These are phyloP conservation scores for Globisporangium acanthophoron DNA, from an alignment of 352 stramenopile genomes.

Conservation along the genomic window DNA sequence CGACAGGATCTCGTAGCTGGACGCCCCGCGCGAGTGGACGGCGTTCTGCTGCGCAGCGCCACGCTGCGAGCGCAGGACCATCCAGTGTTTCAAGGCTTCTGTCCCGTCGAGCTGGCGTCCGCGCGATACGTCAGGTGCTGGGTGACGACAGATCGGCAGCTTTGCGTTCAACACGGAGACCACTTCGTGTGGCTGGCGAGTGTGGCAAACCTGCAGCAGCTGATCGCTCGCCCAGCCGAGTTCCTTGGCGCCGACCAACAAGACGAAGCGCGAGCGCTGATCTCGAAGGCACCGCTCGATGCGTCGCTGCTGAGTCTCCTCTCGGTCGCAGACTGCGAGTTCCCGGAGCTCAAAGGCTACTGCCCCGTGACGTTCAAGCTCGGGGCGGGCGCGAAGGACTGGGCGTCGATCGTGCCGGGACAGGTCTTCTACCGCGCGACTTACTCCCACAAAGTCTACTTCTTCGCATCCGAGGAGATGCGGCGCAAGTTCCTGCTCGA, in stretches of 20 bases:
- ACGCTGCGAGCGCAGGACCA: slow-evolving; percentile 26
- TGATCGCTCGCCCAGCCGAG: slow-evolving; percentile 20
- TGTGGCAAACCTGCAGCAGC: slow-evolving; percentile 26
- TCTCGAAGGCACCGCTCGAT: slow-evolving; percentile 37
- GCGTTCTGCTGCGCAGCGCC: slow-evolving; percentile 24
- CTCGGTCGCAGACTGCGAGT: slow-evolving; percentile 54
- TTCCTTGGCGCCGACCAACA: slow-evolving; percentile 33
- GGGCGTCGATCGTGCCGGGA: slow-evolving; percentile 44
- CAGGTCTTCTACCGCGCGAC: slow-evolving; percentile 56
- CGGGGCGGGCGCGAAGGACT: slow-evolving; percentile 28
- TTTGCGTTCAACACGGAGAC: slow-evolving; percentile 37
- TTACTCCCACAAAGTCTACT: slow-evolving; percentile 51
- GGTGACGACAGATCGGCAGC: slow-evolving; percentile 18
- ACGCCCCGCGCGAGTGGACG: slow-evolving; percentile 16
- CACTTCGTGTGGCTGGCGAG: slow-evolving; percentile 40
- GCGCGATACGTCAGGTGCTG: slow-evolving; percentile 28
- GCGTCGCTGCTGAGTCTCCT: slow-evolving; percentile 63
- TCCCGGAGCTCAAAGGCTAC: slow-evolving; percentile 69
- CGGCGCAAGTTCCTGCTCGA: slow-evolving; percentile 41
- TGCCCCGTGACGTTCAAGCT: slow-evolving; percentile 62
- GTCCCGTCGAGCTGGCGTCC: slow-evolving; percentile 46
- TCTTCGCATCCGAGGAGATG: slow-evolving; percentile 48
- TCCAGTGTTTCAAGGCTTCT: slow-evolving; percentile 38
- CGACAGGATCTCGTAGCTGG: slow-evolving; percentile 23
- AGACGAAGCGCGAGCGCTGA: slow-evolving; percentile 23